Percentiles rank a stretch among this genome's conserved stretches.
Conservation (phyloP, 148 eudicot genomes). For the Rhododendron ovatum region DNA sequence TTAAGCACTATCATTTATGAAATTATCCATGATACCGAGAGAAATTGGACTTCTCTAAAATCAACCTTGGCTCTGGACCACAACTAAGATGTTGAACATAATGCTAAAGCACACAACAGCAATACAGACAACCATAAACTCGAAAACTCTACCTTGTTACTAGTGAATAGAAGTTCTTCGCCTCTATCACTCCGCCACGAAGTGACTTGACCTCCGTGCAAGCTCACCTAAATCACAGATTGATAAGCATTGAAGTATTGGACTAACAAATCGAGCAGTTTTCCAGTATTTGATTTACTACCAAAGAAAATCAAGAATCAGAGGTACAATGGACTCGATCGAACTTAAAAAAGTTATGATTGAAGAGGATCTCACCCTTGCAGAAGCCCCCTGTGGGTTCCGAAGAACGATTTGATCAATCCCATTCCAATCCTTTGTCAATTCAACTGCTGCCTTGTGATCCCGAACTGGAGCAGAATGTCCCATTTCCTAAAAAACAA, state of each 20-base stretch:
- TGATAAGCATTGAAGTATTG: not conserved
- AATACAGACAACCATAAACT: not conserved
- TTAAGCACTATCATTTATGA: not conserved
- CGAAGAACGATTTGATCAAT: constrained; percentile 64
- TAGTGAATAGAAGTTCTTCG: constrained; percentile 86
- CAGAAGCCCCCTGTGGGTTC: constrained; percentile 72
- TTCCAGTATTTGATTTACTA: not conserved
- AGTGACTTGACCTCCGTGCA: constrained; percentile 81
- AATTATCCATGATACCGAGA: constrained; percentile 7
- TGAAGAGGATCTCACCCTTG: constrained; percentile 36
- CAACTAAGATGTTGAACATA: not conserved
- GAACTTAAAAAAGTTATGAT: not conserved
- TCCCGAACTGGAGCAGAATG: constrained; percentile 79
- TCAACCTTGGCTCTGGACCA: not conserved
- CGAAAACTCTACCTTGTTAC: constrained; percentile 54
- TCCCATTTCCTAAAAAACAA: constrained; percentile 48
- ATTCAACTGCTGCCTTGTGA: constrained; percentile 46
- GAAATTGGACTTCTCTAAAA: not conserved
- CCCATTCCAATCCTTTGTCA: constrained; percentile 69
- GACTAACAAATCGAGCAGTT: not conserved
- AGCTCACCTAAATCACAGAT: constrained; percentile 51
- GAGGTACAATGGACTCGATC: not conserved
- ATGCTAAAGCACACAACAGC: not conserved
- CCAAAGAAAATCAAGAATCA: not conserved
- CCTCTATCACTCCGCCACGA: constrained; percentile 90